Base-by-base conservation (phyloP, 495 filamentous ascomycete species). In the Hypoxylon perforatum region DNA sequence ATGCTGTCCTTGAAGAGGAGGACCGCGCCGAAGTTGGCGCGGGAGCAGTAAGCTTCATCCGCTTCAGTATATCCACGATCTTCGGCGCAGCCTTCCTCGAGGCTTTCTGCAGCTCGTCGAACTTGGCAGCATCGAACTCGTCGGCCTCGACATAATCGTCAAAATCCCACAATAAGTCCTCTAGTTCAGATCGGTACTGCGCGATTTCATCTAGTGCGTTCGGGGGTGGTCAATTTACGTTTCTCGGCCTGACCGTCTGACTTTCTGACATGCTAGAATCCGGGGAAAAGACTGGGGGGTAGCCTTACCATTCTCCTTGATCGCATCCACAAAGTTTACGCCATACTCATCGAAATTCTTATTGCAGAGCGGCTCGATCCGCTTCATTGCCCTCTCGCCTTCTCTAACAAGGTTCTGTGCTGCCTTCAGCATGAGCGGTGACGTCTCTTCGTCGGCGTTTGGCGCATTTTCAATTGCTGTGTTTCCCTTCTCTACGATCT, bases 301-400 rank as follows among this genome's bases (percentile, higher is more conserved):
- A 54, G 38, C 41, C 57, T 59, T 74, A 81, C 78, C 77, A 49
- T 80, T 78, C 50, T 78, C 78, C 56, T 79, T 81, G 44, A 81
- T 67, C 8, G 77, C 77, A 47, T 76, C 74, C 19, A 80, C 66
- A 58, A 81, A 80, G 60, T 69, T 74, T 1, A 68, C 48, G 12
- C 75, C 76, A 35, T 74, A 81, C 47, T 80, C 78, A 7, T 80
- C 76, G 41, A 73, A 57, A 41, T 75, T 75, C 51, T 73, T 77
- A 60, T 65, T 74, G 62, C 77, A 78, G 22, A 79, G 54, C 11
- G 78, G 78, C 58, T 81, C 77, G 47, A 81, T 77, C 62, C 72
- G 76, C 67, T 80, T 80, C 60, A 81, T 53, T 2, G 76, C 77
- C 36, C 76, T 71, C 49, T 81, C 76, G 36, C 76, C 77, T 59